Base-by-base conservation (phyloP, 2,329 filamentous ascomycete genomes). In the Escovopsis sp. region DNA sequence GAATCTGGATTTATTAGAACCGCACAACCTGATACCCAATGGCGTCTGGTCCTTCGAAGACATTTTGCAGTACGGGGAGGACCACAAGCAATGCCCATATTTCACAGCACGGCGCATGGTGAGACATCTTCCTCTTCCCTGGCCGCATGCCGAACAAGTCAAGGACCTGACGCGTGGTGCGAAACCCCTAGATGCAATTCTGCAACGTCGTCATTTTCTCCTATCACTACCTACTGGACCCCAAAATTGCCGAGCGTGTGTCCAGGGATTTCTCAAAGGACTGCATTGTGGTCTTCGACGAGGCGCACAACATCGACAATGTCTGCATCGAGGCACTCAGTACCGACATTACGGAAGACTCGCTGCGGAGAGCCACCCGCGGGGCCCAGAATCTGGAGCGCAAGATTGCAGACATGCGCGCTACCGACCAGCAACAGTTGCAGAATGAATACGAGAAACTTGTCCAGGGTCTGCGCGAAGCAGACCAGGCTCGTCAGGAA, bases 121-220 rank as follows among this genome's bases (percentile, higher is more conserved):
- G 58, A 49, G 65, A 19, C n/a, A 12, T 13, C 12, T 8, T 6
- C 13, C 21, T 28, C 18, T 14, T 3, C 7, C 6, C 4, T n/a
- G 11, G 27, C n/a, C 13, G 17, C 16, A n/a, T n/a, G n/a, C n/a
- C n/a, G n/a, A n/a, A 25, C 11, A 1, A 8, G 3, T 25, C 21
- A 9, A 25, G n/a, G 21, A 27, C 23, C 34, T 35, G 14, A 34
- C 9, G 8, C 29, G 18, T 1, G 5, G 27, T 33, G n/a, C n/a
- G n/a, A n/a, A n/a, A n/a, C 11, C 11, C 29, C 12, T 44, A 86
- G 80, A 96, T 98, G 88, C 80, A 90, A 49, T 96, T 87, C 53
- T 98, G 90, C 69, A 96, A 98, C 54, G 86, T 98, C 52, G 94
- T 98, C 51, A 98, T 98, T 46, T 98, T 98, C 62, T 98, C 90